Percentiles rank a stretch among this genome's conserved stretches.
Conservation (phyloP, 208 protist genomes). For the Leptomonas pyrrhocoris region DNA sequence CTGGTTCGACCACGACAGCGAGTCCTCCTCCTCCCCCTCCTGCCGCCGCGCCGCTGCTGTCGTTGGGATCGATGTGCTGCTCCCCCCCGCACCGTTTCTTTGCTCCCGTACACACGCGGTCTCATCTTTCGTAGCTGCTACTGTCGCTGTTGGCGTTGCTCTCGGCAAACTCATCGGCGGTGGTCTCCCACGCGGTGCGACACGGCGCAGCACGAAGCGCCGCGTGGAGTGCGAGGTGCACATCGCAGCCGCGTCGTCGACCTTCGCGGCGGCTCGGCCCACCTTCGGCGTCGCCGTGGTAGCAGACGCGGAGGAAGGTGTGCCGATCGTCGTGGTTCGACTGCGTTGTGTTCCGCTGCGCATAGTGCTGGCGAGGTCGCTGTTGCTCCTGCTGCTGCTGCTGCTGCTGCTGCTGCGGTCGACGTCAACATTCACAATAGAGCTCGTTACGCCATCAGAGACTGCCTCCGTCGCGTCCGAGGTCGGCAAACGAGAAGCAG, state of each 20-base stretch:
- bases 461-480: no score
- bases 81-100: no score
- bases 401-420: neutral
- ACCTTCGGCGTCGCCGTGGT: neutral
- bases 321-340: neutral
- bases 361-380: neutral
- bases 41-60: neutral
- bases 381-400: neutral
- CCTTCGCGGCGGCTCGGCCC: neutral
- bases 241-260: neutral
- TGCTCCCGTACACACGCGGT: no score
- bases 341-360: neutral
- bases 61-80: neutral
- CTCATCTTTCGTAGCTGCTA: neutral
- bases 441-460: no score
- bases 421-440: no score
- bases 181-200: neutral
- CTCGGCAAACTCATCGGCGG: neutral
- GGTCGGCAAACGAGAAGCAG: no score
- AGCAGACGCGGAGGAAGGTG: neutral
- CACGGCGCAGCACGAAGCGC: conserved; percentile 13
- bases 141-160: neutral
- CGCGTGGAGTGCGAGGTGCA: neutral
- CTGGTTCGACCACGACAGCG: neutral
- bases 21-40: neutral